Evolutionary conservation across 768 basidiomycete genomes (phyloP), one percentile per base, ranked within the genome.

Genomic region (Kwoniella mangroviensis): DNA sequence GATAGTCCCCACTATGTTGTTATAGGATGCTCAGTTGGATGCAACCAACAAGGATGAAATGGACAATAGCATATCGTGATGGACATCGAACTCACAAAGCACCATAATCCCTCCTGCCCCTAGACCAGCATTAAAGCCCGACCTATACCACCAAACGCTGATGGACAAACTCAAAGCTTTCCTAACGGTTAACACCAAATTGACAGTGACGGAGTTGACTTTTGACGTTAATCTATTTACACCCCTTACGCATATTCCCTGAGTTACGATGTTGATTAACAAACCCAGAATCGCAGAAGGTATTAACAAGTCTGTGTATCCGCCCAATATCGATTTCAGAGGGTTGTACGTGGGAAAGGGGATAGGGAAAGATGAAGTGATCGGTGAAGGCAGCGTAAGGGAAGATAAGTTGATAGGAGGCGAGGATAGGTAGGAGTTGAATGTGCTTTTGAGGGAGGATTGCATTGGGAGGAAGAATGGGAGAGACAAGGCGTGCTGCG

Each of bases 61-160:
- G 28, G 28, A 28, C 28, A 28, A 28, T 28, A 28, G 28, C 28
- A 28, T 28, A 28, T 28, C 28, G 6, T 28, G 28, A 28, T 28
- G 28, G 28, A 28, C 28, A 28, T 28, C 28, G 28, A 28, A 76
- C 82, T 70, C 43, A 83, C 83, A 63, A 72, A 92, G 89, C 2
- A 94, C 93, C 88, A 93, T 88, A 3, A 79, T 83, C 3, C 91
- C 91, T 24, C 93, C 93, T 5, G 86, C 45, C 0, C 85, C 89
- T 24, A 93, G 84, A 69, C 88, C 87, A 0, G 79, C 65, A 68
- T 91, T 91, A 88, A 90, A 89, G 4, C 88, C 88, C 70, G 88
- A 89, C 1, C 89, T 89, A 77, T 92, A 93, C 88, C 88, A 92
- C 90, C 91, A 92, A 9, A 94, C 90, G 75, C 90, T 91, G 69